These are phyloP conservation scores for Pseudogymnoascus sp. DNA, from an alignment of 2,329 filamentous ascomycete species.

Conservation along the genomic window DNA sequence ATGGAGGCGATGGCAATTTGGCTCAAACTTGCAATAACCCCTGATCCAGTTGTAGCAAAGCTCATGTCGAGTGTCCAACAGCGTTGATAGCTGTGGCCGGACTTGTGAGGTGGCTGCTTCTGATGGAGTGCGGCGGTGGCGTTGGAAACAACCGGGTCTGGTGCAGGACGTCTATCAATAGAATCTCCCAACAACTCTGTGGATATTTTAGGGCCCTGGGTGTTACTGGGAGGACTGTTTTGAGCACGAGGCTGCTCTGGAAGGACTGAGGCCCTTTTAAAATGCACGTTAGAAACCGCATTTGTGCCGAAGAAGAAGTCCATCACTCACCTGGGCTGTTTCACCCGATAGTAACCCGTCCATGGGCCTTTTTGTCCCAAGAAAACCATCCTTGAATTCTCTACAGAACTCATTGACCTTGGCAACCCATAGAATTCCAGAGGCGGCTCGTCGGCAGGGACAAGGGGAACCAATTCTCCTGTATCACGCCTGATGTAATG, in stretches of 20 bases:
- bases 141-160: background rate
- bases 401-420: slow-evolving; percentile 33
- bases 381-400: slow-evolving; percentile 28
- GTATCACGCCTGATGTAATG: slow-evolving; percentile 41
- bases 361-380: slow-evolving; percentile 29
- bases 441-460: slow-evolving; percentile 47
- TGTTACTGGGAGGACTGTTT: background rate
- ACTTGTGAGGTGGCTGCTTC: background rate
- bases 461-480: slow-evolving; percentile 43
- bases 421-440: slow-evolving; percentile 32
- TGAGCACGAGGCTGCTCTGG: background rate
- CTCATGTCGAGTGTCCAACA: background rate
- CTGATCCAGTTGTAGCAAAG: background rate
- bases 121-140: background rate
- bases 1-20: background rate
- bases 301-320: background rate
- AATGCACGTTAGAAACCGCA: background rate
- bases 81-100: too few relatives aligned
- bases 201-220: background rate
- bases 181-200: background rate
- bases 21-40: background rate
- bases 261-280: background rate
- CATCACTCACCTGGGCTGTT: background rate
- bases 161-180: background rate
- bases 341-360: slow-evolving; percentile 27